phyloP scores from a whole-genome alignment of 139 green algal species.

The Chlorella sp. region DNA sequence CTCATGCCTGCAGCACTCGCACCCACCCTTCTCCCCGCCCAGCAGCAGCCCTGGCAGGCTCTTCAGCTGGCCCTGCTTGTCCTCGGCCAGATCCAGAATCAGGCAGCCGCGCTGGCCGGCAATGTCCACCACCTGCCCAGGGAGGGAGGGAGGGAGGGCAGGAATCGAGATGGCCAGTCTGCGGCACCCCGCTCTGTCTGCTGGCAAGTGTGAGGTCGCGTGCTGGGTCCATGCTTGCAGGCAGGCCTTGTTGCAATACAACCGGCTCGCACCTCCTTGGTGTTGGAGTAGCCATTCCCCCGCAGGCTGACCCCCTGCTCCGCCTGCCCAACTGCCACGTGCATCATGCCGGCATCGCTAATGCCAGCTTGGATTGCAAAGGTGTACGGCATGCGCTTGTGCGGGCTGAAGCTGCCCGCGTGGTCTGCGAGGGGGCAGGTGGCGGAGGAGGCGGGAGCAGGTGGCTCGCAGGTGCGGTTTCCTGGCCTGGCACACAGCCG shows the following conservation, averaged over 20 bases:
- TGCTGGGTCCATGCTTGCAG: no score
- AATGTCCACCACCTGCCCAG: background rate
- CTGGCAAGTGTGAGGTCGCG: no score
- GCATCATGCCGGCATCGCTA: slow-evolving; percentile 6
- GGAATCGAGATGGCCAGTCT: no score
- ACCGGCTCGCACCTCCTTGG: background rate
- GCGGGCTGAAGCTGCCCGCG: slow-evolving; percentile 1
- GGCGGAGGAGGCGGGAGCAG: background rate
- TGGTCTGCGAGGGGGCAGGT: background rate
- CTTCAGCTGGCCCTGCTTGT: background rate
- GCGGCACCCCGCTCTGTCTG: no score
- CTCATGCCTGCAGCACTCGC: no score
- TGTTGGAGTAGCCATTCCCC: background rate
- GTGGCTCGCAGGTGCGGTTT: no score
- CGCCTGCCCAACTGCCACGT: background rate
- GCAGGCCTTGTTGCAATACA: no score
- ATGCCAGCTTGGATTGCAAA: background rate
- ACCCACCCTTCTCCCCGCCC: background rate
- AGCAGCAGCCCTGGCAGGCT: slow-evolving; percentile 2
- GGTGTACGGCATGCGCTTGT: background rate
- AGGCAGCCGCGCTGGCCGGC: background rate
- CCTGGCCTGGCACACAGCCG: no score
- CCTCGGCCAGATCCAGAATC: background rate
- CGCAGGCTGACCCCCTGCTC: background rate
- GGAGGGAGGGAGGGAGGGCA: no score